Conservation (phyloP, 768 basidiomycete genomes). For the Russula sp. region DNA sequence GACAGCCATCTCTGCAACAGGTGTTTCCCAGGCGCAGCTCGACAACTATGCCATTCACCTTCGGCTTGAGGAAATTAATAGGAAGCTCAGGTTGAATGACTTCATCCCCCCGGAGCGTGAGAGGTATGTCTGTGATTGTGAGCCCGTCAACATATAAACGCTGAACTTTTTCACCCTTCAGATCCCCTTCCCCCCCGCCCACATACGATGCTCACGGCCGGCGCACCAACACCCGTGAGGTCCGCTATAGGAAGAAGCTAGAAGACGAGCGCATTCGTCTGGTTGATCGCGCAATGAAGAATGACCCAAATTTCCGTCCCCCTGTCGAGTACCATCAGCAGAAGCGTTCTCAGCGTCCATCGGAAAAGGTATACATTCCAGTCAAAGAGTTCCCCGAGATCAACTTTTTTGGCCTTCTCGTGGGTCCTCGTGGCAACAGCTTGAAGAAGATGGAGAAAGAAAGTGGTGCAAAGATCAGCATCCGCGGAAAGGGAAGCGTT, state of each 20-base stretch:
- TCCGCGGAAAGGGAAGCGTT: constrained; percentile 96
- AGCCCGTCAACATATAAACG: not conserved
- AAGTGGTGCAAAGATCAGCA: constrained; percentile 96
- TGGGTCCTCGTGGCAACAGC: constrained; percentile 97
- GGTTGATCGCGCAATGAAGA: constrained; percentile 94
- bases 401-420: constrained; percentile 97
- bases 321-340: constrained; percentile 95
- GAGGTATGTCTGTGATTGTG: constrained; percentile 45
- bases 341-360: constrained; percentile 88
- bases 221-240: constrained; percentile 96
- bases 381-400: constrained; percentile 99
- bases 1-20: constrained; percentile 87
- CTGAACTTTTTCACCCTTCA: constrained; percentile 28
- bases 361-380: constrained; percentile 98
- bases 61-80: constrained; percentile 94
- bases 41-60: constrained; percentile 98
- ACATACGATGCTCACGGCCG: constrained; percentile 98
- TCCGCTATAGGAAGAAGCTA: constrained; percentile 93
- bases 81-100: constrained; percentile 89
- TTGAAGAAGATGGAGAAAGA: constrained; percentile 99
- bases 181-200: constrained; percentile 94
- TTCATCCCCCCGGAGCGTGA: constrained; percentile 94
- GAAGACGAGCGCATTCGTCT: constrained; percentile 89
- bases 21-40: constrained; percentile 92
- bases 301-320: constrained; percentile 96